These are phyloP conservation scores for Aleurites moluccanus DNA, from an alignment of 441 rosid genomes.

Conservation along the genomic window DNA sequence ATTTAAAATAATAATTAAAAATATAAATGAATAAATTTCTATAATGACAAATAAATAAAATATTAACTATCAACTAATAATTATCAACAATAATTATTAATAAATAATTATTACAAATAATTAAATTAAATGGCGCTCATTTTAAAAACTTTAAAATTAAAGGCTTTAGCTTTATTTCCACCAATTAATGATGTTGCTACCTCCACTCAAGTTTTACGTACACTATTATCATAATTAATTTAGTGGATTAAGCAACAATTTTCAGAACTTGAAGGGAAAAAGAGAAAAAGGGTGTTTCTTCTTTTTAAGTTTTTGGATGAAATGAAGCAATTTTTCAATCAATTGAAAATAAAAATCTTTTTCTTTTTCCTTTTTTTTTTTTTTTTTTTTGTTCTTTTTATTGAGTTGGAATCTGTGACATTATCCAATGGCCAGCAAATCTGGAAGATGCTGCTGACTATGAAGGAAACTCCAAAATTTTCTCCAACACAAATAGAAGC, in stretches of 20 bases:
- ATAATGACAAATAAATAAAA: too few relatives aligned
- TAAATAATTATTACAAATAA: too few relatives aligned
- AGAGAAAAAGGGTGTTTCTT: too few relatives aligned
- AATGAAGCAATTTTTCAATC: not conserved
- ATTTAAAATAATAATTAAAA: too few relatives aligned
- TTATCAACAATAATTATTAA: too few relatives aligned
- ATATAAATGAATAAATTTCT: too few relatives aligned
- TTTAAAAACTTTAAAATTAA: not conserved
- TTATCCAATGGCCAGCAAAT: constrained; percentile 30
- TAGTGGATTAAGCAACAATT: not conserved
- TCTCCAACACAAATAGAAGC: not conserved
- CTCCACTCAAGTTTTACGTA: constrained; percentile 13
- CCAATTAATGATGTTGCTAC: constrained; percentile 17
- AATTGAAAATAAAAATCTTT: not conserved
- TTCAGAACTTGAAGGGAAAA: not conserved
- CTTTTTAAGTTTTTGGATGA: not conserved
- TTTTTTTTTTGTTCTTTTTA: too few relatives aligned
- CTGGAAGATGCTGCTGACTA: constrained; percentile 22
- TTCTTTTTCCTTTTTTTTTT: too few relatives aligned
- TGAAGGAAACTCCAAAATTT: constrained; percentile 1
- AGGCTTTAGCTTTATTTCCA: not conserved
- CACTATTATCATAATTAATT: not conserved
- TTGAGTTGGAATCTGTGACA: constrained; percentile 22
- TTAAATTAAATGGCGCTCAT: too few relatives aligned
- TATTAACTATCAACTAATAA: too few relatives aligned